Percentiles rank a stretch among this genome's conserved stretches.
Conservation (phyloP, 2,329 filamentous ascomycete genomes). For the Fusarium floridanum region DNA sequence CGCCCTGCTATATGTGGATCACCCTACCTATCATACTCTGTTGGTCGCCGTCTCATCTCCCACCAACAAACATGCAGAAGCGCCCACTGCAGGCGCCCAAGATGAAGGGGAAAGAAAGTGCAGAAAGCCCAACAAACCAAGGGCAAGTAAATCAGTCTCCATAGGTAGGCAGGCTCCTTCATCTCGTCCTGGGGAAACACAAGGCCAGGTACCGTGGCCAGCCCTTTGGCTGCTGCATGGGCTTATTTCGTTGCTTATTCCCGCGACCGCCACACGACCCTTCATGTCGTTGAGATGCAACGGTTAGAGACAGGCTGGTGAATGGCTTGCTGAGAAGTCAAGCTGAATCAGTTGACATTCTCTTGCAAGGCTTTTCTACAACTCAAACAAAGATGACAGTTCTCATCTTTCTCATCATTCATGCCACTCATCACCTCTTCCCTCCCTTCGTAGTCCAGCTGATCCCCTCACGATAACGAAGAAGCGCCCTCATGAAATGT, state of each 20-base stretch:
- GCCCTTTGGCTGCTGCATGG: conserved; percentile 2
- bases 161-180: background rate
- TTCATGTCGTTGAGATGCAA: background rate
- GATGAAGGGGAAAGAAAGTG: background rate
- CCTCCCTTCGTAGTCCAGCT: background rate
- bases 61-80: background rate
- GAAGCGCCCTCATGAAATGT: background rate
- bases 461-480: background rate
- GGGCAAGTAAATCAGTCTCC: background rate
- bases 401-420: background rate
- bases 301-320: background rate
- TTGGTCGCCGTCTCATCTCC: background rate
- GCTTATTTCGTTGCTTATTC: conserved; percentile 4
- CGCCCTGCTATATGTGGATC: background rate
- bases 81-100: background rate
- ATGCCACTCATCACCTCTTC: background rate
- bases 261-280: conserved; percentile 14
- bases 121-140: background rate
- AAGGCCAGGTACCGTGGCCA: background rate
- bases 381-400: background rate
- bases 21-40: background rate
- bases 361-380: background rate
- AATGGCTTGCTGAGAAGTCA: background rate
- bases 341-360: background rate
- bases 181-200: background rate